Conservation (phyloP, 2,329 filamentous ascomycete species). For the Coniochaeta ligniaria region DNA sequence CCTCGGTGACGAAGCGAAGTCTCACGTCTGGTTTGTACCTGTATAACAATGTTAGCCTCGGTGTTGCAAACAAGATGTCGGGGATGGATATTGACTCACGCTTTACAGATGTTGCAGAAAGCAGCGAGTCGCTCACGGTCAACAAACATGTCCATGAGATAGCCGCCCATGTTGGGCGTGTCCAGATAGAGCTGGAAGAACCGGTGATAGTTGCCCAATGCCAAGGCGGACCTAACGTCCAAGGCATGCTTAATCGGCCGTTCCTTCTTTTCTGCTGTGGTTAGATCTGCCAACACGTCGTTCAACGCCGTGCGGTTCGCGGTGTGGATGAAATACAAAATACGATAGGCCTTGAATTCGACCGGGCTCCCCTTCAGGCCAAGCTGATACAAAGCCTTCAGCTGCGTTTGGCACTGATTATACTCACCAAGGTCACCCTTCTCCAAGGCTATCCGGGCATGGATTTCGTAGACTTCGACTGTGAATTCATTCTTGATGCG, state of each 20-base stretch:
- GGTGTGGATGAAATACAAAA: slow-evolving; percentile 98
- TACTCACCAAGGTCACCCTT: slow-evolving; percentile 99
- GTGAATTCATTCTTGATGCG: slow-evolving; percentile 96
- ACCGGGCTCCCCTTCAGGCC: slow-evolving; percentile 81
- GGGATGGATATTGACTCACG: slow-evolving; percentile 55
- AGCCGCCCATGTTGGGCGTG: slow-evolving; percentile 93
- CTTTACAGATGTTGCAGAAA: slow-evolving; percentile 86
- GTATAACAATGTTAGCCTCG: slow-evolving; percentile 34
- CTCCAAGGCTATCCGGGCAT: slow-evolving; percentile 94
- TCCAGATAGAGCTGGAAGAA: slow-evolving; percentile 96
- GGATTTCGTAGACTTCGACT: slow-evolving; percentile 92
- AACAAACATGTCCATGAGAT: slow-evolving; percentile 99
- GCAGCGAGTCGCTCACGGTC: slow-evolving; percentile 86
- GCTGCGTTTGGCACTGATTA: slow-evolving; percentile 99
- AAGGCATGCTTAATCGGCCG: slow-evolving; percentile 82
- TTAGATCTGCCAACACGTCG: slow-evolving; percentile 98
- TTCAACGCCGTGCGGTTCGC: slow-evolving; percentile 98
- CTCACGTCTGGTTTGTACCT: slow-evolving; percentile 92
- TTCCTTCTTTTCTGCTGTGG: slow-evolving; percentile 87
- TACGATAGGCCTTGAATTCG: slow-evolving; percentile 99
- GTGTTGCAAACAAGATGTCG: not conserved
- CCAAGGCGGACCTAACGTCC: slow-evolving; percentile 82
- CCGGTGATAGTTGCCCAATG: slow-evolving; percentile 91
- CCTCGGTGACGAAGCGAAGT: slow-evolving; percentile 87
- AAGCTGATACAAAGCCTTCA: slow-evolving; percentile 83